phyloP scores from a whole-genome alignment of 768 basidiomycete species.

The Tylopilus felleus region DNA sequence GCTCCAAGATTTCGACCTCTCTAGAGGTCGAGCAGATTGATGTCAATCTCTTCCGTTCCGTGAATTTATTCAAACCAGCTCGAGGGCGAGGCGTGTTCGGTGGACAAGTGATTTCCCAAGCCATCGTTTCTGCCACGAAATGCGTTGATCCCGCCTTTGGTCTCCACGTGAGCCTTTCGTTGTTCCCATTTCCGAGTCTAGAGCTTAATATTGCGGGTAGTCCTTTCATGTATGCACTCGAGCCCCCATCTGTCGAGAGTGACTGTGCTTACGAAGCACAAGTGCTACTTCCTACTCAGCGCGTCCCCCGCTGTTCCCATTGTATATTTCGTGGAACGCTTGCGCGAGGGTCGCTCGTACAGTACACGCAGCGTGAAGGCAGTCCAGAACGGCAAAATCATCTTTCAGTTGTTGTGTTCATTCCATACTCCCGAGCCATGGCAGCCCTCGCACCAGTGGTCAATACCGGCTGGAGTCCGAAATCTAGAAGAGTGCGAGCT shows the following conservation, averaged over 20 bases:
- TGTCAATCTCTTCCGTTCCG: constrained; percentile 73
- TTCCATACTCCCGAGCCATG: constrained; percentile 78
- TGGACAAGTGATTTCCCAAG: constrained; percentile 89
- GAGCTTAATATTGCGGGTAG: constrained; percentile 31
- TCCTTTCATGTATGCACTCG: constrained; percentile 61
- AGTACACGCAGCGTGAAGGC: constrained; percentile 63
- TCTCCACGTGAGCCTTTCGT: constrained; percentile 58
- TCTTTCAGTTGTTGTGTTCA: constrained; percentile 71
- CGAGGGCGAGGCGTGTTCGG: constrained; percentile 76
- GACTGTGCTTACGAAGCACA: constrained; percentile 8
- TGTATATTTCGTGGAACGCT: constrained; percentile 71
- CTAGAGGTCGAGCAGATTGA: constrained; percentile 80
- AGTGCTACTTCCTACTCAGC: constrained; percentile 82
- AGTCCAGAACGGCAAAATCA: constrained; percentile 47
- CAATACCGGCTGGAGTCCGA: constrained; percentile 55
- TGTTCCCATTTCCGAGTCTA: not conserved
- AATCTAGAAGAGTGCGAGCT: constrained; percentile 61
- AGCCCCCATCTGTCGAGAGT: not conserved
- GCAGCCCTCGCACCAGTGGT: constrained; percentile 67
- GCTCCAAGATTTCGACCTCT: constrained; percentile 65
- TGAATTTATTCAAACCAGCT: constrained; percentile 61
- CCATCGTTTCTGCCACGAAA: constrained; percentile 75
- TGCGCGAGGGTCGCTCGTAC: constrained; percentile 75
- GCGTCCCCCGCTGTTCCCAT: constrained; percentile 73
- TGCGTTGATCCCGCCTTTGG: constrained; percentile 62